Base-by-base conservation (phyloP, 2,329 filamentous ascomycete genomes). In the Arthrobotrys sphaeroides region DNA sequence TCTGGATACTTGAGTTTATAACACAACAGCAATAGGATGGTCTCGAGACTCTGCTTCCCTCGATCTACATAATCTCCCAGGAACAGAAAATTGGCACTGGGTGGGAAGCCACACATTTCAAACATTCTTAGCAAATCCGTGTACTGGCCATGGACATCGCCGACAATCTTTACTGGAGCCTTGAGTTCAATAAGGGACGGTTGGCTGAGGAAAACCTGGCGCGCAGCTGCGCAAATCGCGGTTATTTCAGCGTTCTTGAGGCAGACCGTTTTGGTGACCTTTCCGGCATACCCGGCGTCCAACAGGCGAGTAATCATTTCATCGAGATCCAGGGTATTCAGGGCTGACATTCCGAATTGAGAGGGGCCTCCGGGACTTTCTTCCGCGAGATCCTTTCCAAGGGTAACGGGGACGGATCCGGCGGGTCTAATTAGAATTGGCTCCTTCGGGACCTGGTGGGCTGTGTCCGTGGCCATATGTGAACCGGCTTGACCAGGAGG, bases 1-100 rank as follows among this genome's bases (percentile, higher is more conserved):
- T 97, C 93, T 6, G 94, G 94, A 80, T 92, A 97, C 82, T 97
- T 96, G 82, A 98, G 88, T 85, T 98, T 98, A 85, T 97, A 98
- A 86, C 93, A 97, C 77, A 98, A 86, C 43, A 98, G 86, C 45
- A 98, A 87, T 3, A 97, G 86, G 78, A 98, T 98, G 0, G 94
- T 98, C 84, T 98, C 94, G 75, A 98, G 85, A 43, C 92, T 96
- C 83, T 97, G 93, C 85, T 98, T 98, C 79, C 94, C 94, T 65
- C 94, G 90, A 82, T 98, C 94, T 80, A 98, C 94, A 82, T 98
- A 98, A 82, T 98, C 94, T 60, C 94, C 94, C 2, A 98, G 86
- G 83, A 97, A 98, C 59, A 98, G 87, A 81, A 93, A 98, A 84
- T 98, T 98, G 40, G 93, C 89, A 77, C 88, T 90, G 1, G 94